Conservation (phyloP, 768 basidiomycete genomes). For the Boletellus sp. region DNA sequence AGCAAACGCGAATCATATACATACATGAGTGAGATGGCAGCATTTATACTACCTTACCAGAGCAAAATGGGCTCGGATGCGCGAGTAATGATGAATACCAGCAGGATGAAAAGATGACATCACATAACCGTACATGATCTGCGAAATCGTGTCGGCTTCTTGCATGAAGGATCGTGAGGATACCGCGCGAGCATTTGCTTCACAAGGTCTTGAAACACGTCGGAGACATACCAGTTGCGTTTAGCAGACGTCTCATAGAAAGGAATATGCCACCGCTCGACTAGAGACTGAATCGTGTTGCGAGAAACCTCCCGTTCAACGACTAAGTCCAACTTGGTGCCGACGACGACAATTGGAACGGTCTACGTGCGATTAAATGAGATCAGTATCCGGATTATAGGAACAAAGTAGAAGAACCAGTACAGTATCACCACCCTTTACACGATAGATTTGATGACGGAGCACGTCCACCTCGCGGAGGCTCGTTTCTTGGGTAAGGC, state of each 20-base stretch:
- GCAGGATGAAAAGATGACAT: conserved; percentile 9
- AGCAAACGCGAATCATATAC: conserved; percentile 7
- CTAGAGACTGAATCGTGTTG: conserved; percentile 58
- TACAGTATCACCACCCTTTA: conserved; percentile 69
- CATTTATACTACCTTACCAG: conserved; percentile 6
- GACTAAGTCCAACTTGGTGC: conserved; percentile 79
- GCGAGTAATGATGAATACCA: conserved; percentile 7
- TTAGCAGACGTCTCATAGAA: conserved; percentile 91
- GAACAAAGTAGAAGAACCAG: conserved; percentile 14
- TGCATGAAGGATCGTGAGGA: conserved; percentile 42
- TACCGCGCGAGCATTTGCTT: conserved; percentile 69
- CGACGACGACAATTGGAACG: conserved; percentile 81
- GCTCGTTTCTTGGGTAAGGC: conserved; percentile 78
- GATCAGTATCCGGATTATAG: conserved; percentile 2
- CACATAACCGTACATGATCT: conserved; percentile 39
- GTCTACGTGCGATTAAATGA: conserved; percentile 32
- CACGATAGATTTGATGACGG: conserved; percentile 75
- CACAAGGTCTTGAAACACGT: conserved; percentile 75
- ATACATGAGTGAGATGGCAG: conserved; percentile 1
- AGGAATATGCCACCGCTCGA: conserved; percentile 63
- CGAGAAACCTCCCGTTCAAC: conserved; percentile 77
- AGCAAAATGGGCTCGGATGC: background rate
- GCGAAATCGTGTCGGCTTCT: conserved; percentile 27
- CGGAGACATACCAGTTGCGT: conserved; percentile 72
- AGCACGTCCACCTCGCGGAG: conserved; percentile 76